Evolutionary conservation across 306 rosid genomes (phyloP).

Genomic region (Dryas drummondii): DNA sequence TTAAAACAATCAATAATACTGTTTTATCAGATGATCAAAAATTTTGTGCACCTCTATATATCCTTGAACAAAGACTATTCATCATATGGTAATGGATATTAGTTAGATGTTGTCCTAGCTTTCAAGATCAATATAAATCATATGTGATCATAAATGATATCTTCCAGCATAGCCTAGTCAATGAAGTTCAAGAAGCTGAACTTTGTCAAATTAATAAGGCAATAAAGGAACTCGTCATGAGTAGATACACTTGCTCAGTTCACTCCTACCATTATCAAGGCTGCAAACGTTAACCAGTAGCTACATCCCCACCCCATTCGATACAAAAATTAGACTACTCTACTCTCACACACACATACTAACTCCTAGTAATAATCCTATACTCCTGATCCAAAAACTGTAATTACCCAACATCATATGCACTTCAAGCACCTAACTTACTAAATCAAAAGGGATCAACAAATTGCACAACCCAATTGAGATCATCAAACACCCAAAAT

Average conservation of each 20-base stretch:
- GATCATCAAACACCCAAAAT: constrained; percentile 20
- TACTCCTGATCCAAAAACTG: no score
- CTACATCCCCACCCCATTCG: not conserved
- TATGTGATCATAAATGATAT: not conserved
- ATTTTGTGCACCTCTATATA: not conserved
- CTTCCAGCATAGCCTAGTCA: not conserved
- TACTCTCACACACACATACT: not conserved
- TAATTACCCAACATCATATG: not conserved
- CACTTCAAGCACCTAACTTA: constrained; percentile 12
- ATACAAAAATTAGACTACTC: not conserved
- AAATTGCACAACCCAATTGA: constrained; percentile 16
- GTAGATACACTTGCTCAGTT: not conserved
- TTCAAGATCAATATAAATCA: not conserved
- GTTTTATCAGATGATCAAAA: not conserved
- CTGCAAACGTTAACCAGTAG: not conserved
- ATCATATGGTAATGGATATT: not conserved
- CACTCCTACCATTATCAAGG: not conserved
- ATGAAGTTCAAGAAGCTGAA: constrained; percentile 1
- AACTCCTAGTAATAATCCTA: not conserved
- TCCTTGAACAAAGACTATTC: not conserved
- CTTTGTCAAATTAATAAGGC: not conserved
- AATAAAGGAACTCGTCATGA: not conserved
- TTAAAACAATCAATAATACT: not conserved
- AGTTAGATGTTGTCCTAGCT: not conserved
- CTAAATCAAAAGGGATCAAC: constrained; percentile 6